Percentiles rank a stretch among this genome's conserved stretches.
Conservation (phyloP, 169 alveolate genomes). For the Babesia divergens region DNA sequence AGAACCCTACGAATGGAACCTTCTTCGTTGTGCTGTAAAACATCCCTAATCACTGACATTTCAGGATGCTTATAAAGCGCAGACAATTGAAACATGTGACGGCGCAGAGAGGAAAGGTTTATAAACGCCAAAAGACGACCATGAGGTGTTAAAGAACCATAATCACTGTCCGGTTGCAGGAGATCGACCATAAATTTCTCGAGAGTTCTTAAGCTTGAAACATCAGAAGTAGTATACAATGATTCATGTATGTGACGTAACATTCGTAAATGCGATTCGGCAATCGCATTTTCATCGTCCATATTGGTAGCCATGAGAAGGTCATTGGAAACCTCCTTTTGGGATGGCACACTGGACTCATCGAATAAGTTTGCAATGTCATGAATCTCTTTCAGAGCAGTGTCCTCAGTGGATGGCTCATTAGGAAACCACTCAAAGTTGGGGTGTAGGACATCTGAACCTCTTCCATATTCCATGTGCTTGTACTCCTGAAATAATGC, state of each 20-base stretch:
- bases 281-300: conserved; percentile 8
- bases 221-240: conserved; percentile 47
- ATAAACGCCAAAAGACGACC: conserved; percentile 54
- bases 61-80: conserved; percentile 57
- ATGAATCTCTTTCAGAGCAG: background rate
- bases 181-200: conserved; percentile 53
- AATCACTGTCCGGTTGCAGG: conserved; percentile 30
- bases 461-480: too few relatives aligned
- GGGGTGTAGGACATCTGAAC: too few relatives aligned
- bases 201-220: conserved; percentile 40
- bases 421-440: conserved; percentile 11
- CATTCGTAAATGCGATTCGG: conserved; percentile 9
- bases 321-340: conserved; percentile 1
- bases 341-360: background rate
- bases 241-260: conserved; percentile 45
- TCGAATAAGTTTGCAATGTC: background rate
- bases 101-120: conserved; percentile 43
- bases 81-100: conserved; percentile 37
- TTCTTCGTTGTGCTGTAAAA: conserved; percentile 17
- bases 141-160: conserved; percentile 42
- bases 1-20: conserved; percentile 33
- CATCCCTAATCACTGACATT: conserved; percentile 43
- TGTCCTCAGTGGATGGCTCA: background rate
- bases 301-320: background rate
- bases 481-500: too few relatives aligned